A percentile compares a stretch with the other conserved stretches of the same genome.
Conservation (phyloP, 73 alveolate species). For the Paramecium tetraurelia region DNA sequence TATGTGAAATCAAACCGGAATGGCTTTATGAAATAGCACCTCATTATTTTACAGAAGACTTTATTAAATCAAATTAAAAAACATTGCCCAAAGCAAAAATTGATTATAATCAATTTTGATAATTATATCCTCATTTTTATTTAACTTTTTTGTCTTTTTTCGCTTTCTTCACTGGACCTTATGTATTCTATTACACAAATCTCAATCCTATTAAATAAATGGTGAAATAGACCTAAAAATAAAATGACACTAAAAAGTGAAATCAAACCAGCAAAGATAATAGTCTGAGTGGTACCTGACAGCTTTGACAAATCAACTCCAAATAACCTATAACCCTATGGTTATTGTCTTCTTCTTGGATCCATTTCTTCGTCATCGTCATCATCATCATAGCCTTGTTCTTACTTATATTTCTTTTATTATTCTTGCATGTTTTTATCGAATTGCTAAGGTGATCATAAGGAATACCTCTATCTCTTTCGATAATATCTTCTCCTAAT, state of each 20-base stretch:
- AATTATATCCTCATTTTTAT: not conserved
- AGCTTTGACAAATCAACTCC: not conserved
- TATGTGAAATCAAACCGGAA: constrained; percentile 94
- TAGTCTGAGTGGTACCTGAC: not conserved
- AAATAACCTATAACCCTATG: not conserved
- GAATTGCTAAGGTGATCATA: not conserved
- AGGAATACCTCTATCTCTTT: not conserved
- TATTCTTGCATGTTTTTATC: constrained; percentile 1
- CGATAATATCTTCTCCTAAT: not conserved
- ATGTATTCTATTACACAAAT: not conserved
- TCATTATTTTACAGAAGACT: constrained; percentile 79
- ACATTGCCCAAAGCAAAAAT: not conserved
- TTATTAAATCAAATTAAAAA: not conserved
- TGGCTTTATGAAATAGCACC: constrained; percentile 99
- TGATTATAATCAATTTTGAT: constrained; percentile 23
- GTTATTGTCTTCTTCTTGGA: not conserved
- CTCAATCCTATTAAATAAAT: not conserved
- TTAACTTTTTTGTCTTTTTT: not conserved
- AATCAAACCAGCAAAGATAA: not conserved
- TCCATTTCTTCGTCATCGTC: not conserved
- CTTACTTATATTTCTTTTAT: not conserved
- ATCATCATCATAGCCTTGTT: not conserved
- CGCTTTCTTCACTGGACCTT: not conserved
- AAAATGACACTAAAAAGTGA: not conserved
- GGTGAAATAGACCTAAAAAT: not conserved